Evolutionary conservation across 805 yeast genomes (phyloP).

Genomic region (Zygotorulaspora florentina): DNA sequence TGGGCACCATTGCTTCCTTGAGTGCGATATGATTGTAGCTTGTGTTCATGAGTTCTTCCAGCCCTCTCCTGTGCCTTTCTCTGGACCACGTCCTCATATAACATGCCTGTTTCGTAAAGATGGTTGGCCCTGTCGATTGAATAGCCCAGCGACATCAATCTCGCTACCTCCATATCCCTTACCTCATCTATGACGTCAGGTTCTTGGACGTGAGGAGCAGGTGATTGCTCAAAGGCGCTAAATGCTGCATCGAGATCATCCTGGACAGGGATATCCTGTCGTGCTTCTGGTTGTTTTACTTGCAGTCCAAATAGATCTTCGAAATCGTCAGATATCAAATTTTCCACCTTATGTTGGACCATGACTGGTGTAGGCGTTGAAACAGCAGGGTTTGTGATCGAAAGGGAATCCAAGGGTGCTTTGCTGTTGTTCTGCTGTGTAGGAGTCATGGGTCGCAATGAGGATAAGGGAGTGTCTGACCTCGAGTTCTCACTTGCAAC

Average conservation of each 20-base stretch:
- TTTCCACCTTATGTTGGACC: too few relatives aligned
- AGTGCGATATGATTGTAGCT: background rate
- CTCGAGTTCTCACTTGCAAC: background rate
- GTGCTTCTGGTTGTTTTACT: background rate
- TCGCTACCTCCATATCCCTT: slow-evolving; percentile 35
- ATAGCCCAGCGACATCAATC: slow-evolving; percentile 32
- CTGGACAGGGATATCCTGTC: background rate
- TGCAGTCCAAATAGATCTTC: slow-evolving; percentile 21
- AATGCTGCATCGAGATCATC: slow-evolving; percentile 26
- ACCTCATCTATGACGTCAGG: slow-evolving; percentile 29
- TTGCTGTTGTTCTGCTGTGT: background rate
- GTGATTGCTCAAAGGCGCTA: slow-evolving; percentile 14
- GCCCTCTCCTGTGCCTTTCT: slow-evolving; percentile 1
- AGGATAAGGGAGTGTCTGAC: background rate
- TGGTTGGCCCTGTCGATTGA: slow-evolving; percentile 22
- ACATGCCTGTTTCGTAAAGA: slow-evolving; percentile 23
- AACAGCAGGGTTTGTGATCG: too few relatives aligned
- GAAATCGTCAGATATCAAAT: slow-evolving; percentile 15
- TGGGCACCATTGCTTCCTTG: background rate
- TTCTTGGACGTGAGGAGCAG: background rate
- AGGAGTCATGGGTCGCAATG: background rate
- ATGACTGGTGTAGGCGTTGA: too few relatives aligned
- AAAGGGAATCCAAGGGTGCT: background rate
- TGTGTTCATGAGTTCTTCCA: background rate
- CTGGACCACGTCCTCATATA: slow-evolving; percentile 23